Conservation (phyloP, 345 rosid genomes). For the Cardamine chenopodiifolia region DNA sequence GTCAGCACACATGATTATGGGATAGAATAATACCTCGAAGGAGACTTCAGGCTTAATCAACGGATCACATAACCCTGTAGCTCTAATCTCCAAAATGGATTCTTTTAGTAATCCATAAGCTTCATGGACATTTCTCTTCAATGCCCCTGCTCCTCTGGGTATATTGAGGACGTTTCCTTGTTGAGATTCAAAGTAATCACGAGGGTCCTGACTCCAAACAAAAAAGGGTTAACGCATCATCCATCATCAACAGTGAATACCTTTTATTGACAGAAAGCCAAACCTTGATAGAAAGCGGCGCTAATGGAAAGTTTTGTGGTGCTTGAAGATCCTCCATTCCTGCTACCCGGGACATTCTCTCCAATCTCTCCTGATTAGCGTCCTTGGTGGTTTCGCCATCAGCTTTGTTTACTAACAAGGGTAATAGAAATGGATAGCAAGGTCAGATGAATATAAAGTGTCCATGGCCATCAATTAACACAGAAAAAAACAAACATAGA, state of each 20-base stretch:
- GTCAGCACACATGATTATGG: neutral
- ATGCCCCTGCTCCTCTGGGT: conserved; percentile 44
- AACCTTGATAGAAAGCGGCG: conserved; percentile 85
- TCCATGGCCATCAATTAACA: neutral
- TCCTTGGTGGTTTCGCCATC: conserved; percentile 53
- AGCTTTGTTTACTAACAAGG: conserved; percentile 43
- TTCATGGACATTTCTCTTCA: conserved; percentile 55
- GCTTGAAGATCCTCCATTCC: conserved; percentile 88
- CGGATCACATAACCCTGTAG: conserved; percentile 63
- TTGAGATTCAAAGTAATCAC: conserved; percentile 97
- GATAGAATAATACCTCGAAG: conserved; percentile 55
- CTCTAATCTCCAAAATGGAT: conserved; percentile 59
- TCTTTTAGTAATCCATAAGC: conserved; percentile 67
- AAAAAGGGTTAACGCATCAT: conserved; percentile 4
- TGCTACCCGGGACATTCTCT: conserved; percentile 57
- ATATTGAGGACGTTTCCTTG: conserved; percentile 66
- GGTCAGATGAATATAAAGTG: conserved; percentile 21
- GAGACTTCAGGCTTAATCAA: conserved; percentile 74
- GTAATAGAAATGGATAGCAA: conserved; percentile 13
- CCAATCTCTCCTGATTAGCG: conserved; percentile 50
- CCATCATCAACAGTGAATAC: conserved; percentile 30
- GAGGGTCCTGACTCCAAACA: conserved; percentile 69
- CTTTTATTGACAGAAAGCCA: conserved; percentile 13
- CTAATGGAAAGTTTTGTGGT: conserved; percentile 59
- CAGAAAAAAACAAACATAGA: conserved; percentile 2